Conservation (phyloP, 2,329 filamentous ascomycete species). For the Fusarium sp. region DNA sequence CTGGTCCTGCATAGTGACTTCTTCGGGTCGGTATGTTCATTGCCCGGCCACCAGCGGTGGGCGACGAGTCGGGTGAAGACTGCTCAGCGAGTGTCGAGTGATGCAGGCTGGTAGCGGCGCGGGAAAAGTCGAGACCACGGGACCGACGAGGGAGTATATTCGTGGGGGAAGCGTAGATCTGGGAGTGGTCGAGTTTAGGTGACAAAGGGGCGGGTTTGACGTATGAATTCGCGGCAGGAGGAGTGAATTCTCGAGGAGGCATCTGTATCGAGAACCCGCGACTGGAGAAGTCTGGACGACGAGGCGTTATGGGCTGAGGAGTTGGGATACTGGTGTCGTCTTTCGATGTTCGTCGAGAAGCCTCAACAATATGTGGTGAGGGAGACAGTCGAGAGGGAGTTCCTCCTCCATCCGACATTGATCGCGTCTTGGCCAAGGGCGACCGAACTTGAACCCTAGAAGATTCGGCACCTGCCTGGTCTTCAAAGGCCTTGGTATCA, state of each 20-base stretch:
- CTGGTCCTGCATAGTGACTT: slow-evolving; percentile 60
- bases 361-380: slow-evolving; percentile 66
- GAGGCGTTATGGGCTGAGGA: slow-evolving; percentile 74
- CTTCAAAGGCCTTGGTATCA: slow-evolving; percentile 34
- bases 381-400: slow-evolving; percentile 67
- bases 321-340: slow-evolving; percentile 71
- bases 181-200: slow-evolving; percentile 84
- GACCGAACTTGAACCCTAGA: slow-evolving; percentile 47
- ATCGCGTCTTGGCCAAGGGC: slow-evolving; percentile 66
- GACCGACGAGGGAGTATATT: slow-evolving; percentile 90
- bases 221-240: slow-evolving; percentile 52
- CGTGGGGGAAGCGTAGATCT: slow-evolving; percentile 86
- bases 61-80: slow-evolving; percentile 89
- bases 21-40: slow-evolving; percentile 70
- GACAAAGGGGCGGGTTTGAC: slow-evolving; percentile 76
- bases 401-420: slow-evolving; percentile 71
- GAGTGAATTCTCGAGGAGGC: slow-evolving; percentile 51
- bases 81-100: slow-evolving; percentile 93
- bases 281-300: slow-evolving; percentile 70
- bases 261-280: slow-evolving; percentile 65
- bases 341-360: slow-evolving; percentile 68
- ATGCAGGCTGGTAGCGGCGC: slow-evolving; percentile 92
- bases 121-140: slow-evolving; percentile 90
- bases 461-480: slow-evolving; percentile 28
- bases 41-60: slow-evolving; percentile 76